Conservation (phyloP, 495 filamentous ascomycete genomes). For the Neurospora tetrasperma region DNA sequence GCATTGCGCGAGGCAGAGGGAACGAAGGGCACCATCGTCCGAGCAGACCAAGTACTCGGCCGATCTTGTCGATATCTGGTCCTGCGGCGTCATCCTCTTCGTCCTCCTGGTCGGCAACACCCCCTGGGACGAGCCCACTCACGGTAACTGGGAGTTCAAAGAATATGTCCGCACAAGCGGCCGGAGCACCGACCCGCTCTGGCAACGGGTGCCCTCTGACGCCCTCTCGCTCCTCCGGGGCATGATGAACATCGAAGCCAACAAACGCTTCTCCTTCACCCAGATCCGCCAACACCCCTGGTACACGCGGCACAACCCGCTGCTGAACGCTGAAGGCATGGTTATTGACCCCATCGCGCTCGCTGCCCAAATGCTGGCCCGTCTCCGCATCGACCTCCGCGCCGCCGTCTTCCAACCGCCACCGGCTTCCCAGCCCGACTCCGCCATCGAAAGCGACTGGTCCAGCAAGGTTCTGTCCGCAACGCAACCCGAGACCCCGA, state of each 20-base stretch:
- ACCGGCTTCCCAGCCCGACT: slow-evolving; percentile 13
- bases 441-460: slow-evolving; percentile 11
- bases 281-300: slow-evolving; percentile 90
- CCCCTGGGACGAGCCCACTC: slow-evolving; percentile 90
- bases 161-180: slow-evolving; percentile 76
- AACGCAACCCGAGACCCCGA: slow-evolving; percentile 71
- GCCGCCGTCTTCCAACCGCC: slow-evolving; percentile 43
- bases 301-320: slow-evolving; percentile 78
- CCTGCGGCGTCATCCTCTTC: slow-evolving; percentile 91
- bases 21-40: slow-evolving; percentile 27
- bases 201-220: slow-evolving; percentile 68
- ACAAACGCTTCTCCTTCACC: slow-evolving; percentile 69
- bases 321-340: slow-evolving; percentile 61
- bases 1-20: slow-evolving; percentile 27
- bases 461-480: slow-evolving; percentile 36
- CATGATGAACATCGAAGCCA: slow-evolving; percentile 79
- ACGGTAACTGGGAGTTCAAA: slow-evolving; percentile 67
- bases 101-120: slow-evolving; percentile 93
- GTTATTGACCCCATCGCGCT: slow-evolving; percentile 71
- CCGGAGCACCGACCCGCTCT: slow-evolving; percentile 73
- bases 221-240: slow-evolving; percentile 80
- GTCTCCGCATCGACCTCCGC: slow-evolving; percentile 82
- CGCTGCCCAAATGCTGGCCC: slow-evolving; percentile 87
- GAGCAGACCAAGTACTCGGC: slow-evolving; percentile 64
- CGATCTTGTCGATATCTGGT: slow-evolving; percentile 90